Evolutionary conservation across 2,329 filamentous ascomycete genomes (phyloP).

Genomic region (Hawksworthiomyces lignivorus): DNA sequence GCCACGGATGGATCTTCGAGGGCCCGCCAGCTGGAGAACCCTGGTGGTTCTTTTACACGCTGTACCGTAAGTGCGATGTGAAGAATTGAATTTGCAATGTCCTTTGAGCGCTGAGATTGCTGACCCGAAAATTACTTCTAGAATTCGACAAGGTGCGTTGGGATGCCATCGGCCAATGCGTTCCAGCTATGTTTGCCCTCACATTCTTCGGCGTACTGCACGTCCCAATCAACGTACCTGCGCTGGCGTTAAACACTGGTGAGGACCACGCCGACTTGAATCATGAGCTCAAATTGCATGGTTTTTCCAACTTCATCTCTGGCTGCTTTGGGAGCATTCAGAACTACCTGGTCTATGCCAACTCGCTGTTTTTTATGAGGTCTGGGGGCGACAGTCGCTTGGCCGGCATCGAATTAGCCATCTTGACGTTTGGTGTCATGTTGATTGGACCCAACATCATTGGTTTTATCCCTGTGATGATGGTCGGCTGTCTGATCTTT

Average conservation of each 20-base stretch:
- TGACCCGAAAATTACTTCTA: no score
- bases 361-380: slow-evolving; percentile 92
- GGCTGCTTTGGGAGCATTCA: slow-evolving; percentile 82
- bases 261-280: slow-evolving; percentile 92
- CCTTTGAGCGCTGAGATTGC: no score
- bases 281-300: slow-evolving; percentile 84
- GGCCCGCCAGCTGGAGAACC: slow-evolving; percentile 77
- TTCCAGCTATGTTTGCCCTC: slow-evolving; percentile 92
- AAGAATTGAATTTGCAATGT: no score
- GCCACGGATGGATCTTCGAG: slow-evolving; percentile 83
- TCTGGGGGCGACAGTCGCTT: slow-evolving; percentile 83
- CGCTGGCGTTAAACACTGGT: slow-evolving; percentile 78
- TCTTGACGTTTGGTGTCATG: slow-evolving; percentile 73
- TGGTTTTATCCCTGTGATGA: slow-evolving; percentile 92
- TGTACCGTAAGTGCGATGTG: slow-evolving; percentile 64
- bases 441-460: slow-evolving; percentile 80
- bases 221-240: slow-evolving; percentile 96
- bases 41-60: slow-evolving; percentile 96
- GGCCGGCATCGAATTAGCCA: slow-evolving; percentile 77
- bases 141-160: slow-evolving; percentile 77
- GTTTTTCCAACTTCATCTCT: slow-evolving; percentile 85
- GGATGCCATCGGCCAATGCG: slow-evolving; percentile 71
- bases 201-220: slow-evolving; percentile 97
- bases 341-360: slow-evolving; percentile 97
- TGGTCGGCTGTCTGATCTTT: slow-evolving; percentile 93